Percentiles rank a stretch among this genome's conserved stretches.
Evolutionary conservation across 2,329 filamentous ascomycete genomes (phyloP).

Genomic region (Parasarocladium wereldwijsianum): DNA sequence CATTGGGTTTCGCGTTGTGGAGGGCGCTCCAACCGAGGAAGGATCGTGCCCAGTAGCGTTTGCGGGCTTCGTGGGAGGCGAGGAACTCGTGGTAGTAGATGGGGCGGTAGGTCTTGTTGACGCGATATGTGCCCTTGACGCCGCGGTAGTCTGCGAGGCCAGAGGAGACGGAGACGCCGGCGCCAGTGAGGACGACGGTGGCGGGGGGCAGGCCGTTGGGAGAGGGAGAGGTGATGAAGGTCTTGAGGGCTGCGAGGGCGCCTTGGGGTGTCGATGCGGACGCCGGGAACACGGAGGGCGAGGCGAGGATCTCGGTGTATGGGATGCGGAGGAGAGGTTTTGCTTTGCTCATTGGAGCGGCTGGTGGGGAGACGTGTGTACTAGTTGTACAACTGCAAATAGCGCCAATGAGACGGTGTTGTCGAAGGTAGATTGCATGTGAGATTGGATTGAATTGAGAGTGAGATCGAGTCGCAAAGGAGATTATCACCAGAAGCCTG

Average conservation of each 20-base stretch:
- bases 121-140: conserved; percentile 75
- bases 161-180: conserved; percentile 84
- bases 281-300: conserved; percentile 59
- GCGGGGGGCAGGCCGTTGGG: conserved; percentile 30
- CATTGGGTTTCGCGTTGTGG: conserved; percentile 64
- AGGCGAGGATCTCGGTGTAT: conserved; percentile 69
- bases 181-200: conserved; percentile 52
- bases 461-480: too few relatives aligned
- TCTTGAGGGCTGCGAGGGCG: conserved; percentile 60
- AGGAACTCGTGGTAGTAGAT: conserved; percentile 91
- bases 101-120: conserved; percentile 80
- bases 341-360: conserved; percentile 43
- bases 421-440: too few relatives aligned
- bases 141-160: conserved; percentile 90
- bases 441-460: too few relatives aligned
- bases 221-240: conserved; percentile 56
- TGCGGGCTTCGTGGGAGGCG: conserved; percentile 64
- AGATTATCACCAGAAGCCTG: too few relatives aligned
- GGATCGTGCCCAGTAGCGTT: conserved; percentile 90
- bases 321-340: conserved; percentile 76
- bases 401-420: too few relatives aligned
- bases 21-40: conserved; percentile 87
- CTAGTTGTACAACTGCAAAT: background rate
- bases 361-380: too few relatives aligned
- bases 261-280: conserved; percentile 55